These are phyloP conservation scores for Phytopythium sindhum DNA, from an alignment of 352 stramenopile species.

Conservation along the genomic window DNA sequence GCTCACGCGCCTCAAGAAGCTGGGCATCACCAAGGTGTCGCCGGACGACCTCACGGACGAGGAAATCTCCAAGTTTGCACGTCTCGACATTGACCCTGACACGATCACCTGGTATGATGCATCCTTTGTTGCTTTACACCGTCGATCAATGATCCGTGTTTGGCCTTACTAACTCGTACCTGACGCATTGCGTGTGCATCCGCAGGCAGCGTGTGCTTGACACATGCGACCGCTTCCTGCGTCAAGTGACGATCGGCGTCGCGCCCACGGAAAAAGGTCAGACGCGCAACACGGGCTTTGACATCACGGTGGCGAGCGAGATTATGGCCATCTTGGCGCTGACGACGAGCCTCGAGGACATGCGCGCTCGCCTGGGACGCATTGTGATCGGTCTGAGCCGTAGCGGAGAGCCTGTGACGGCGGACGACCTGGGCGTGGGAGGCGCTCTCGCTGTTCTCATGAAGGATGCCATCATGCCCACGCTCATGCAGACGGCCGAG, in stretches of 20 bases:
- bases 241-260: constrained; percentile 88
- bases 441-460: constrained; percentile 97
- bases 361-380: constrained; percentile 90
- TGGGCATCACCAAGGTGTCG: constrained; percentile 91
- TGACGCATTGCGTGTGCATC: constrained; percentile 33
- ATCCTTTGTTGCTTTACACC: not conserved
- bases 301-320: constrained; percentile 95
- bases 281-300: constrained; percentile 64
- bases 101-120: constrained; percentile 76
- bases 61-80: constrained; percentile 90
- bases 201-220: constrained; percentile 93
- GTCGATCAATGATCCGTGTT: not conserved
- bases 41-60: constrained; percentile 94
- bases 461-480: constrained; percentile 97
- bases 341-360: constrained; percentile 91
- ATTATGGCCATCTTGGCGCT: constrained; percentile 98
- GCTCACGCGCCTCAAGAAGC: constrained; percentile 92
- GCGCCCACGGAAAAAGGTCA: constrained; percentile 91
- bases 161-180: not conserved
- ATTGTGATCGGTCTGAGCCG: constrained; percentile 93
- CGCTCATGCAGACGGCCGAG: constrained; percentile 98
- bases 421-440: constrained; percentile 95
- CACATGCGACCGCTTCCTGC: constrained; percentile 96
- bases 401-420: constrained; percentile 89
- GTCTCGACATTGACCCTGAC: constrained; percentile 94